Evolutionary conservation across 106 monocot species (phyloP).

Genomic region (Apostasia shenzhenica): DNA sequence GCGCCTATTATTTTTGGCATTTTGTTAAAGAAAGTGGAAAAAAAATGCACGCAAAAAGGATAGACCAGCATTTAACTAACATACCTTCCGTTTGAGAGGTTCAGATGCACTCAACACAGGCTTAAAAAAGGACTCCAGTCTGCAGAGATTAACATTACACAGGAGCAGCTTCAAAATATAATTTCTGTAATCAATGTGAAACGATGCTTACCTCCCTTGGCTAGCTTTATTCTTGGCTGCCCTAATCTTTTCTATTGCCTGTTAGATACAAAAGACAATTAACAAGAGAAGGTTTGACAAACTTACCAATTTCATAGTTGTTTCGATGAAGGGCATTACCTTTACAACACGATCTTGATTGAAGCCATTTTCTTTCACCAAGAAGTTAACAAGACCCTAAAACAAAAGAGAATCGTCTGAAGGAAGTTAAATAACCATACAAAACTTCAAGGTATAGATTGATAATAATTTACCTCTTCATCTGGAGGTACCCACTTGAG

Average conservation of each 20-base stretch:
- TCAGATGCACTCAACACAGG: constrained; percentile 42
- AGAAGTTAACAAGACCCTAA: constrained; percentile 73
- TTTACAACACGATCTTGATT: constrained; percentile 75
- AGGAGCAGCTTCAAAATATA: not conserved
- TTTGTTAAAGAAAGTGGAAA: not conserved
- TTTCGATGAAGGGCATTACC: constrained; percentile 22
- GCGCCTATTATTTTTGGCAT: no score
- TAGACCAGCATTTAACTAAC: not conserved
- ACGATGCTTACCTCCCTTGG: constrained; percentile 55
- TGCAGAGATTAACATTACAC: constrained; percentile 20
- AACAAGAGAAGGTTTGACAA: not conserved
- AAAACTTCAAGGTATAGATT: no score
- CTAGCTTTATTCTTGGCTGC: constrained; percentile 85
- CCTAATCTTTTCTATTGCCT: constrained; percentile 92
- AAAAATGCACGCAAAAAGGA: not conserved
- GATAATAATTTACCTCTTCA: constrained; percentile 53
- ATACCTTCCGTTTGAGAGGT: constrained; percentile 82
- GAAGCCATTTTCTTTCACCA: constrained; percentile 91
- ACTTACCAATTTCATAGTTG: not conserved
- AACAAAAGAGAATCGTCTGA: not conserved
- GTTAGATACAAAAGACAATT: constrained; percentile 1
- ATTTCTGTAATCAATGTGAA: not conserved
- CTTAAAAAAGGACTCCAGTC: constrained; percentile 92
- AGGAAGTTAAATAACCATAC: no score
- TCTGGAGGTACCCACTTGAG: constrained; percentile 87